Conservation (phyloP, 2,329 filamentous ascomycete genomes). For the Epichloe festucae region DNA sequence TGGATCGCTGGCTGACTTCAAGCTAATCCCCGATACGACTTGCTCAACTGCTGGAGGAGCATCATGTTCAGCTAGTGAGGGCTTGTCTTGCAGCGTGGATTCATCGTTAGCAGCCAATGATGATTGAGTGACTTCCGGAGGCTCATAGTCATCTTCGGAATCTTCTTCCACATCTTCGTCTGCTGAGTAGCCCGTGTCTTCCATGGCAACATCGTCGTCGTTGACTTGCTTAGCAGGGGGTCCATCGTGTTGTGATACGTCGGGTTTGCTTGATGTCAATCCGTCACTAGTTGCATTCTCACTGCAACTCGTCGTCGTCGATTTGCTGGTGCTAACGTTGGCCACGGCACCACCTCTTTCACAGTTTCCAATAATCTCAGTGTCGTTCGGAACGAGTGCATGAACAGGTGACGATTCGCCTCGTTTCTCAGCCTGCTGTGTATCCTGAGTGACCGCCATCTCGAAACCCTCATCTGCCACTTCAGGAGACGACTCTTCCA, state of each 20-base stretch:
- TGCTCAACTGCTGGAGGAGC: neutral
- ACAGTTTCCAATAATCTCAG: neutral
- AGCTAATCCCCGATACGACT: neutral
- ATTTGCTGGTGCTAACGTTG: neutral
- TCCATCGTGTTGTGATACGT: neutral
- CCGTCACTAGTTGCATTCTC: neutral
- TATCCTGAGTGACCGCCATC: neutral
- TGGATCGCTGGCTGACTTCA: neutral
- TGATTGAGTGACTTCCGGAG: slow-evolving; percentile 27
- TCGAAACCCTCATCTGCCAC: neutral
- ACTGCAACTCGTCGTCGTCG: neutral
- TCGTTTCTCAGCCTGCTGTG: neutral
- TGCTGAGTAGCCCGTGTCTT: slow-evolving; percentile 17
- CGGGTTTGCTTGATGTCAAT: neutral
- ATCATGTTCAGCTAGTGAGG: neutral
- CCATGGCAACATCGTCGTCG: slow-evolving; percentile 8
- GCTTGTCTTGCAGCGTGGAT: slow-evolving; percentile 3
- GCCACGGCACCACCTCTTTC: neutral
- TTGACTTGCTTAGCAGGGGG: neutral
- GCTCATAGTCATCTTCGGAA: slow-evolving; percentile 41
- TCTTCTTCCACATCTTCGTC: slow-evolving; percentile 24
- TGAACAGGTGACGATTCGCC: neutral
- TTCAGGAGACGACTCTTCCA: neutral
- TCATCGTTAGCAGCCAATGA: neutral
- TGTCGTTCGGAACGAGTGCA: neutral